Evolutionary conservation across 345 rosid species (phyloP).

Genomic region (Eucalyptus virginea): DNA sequence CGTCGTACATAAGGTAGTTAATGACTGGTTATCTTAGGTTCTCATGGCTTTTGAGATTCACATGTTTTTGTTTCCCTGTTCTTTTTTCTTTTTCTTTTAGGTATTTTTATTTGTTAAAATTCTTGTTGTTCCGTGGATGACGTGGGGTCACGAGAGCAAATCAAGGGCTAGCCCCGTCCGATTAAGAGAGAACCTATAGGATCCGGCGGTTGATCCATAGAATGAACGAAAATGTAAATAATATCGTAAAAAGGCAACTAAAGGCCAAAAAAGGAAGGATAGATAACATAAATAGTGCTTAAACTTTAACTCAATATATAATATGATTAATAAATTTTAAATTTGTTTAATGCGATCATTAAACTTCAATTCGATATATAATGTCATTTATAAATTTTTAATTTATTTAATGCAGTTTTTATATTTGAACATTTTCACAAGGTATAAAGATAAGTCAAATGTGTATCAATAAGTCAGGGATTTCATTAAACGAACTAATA

Average conservation of each 20-base stretch:
- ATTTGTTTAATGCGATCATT: rapidly evolving
- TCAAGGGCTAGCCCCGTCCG: background rate
- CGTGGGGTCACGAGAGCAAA: background rate
- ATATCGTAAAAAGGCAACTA: background rate
- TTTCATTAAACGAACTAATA: rapidly evolving
- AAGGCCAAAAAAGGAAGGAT: too few relatives aligned
- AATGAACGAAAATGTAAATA: background rate
- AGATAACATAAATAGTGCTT: too few relatives aligned
- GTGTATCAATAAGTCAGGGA: too few relatives aligned
- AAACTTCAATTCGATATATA: too few relatives aligned
- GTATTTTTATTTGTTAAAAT: background rate
- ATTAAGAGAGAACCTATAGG: background rate
- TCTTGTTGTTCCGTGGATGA: background rate
- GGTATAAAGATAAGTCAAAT: too few relatives aligned
- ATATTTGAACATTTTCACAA: too few relatives aligned
- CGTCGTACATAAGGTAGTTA: background rate
- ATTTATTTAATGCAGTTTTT: too few relatives aligned
- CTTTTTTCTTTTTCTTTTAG: background rate
- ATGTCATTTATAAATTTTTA: too few relatives aligned
- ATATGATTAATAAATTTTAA: too few relatives aligned
- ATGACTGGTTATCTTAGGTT: background rate
- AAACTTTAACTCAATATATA: too few relatives aligned
- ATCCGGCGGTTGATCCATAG: background rate
- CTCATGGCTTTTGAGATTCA: background rate
- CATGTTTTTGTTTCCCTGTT: background rate